phyloP scores from a whole-genome alignment of 148 eudicot species.

The Rhododendron ferrugineum region DNA sequence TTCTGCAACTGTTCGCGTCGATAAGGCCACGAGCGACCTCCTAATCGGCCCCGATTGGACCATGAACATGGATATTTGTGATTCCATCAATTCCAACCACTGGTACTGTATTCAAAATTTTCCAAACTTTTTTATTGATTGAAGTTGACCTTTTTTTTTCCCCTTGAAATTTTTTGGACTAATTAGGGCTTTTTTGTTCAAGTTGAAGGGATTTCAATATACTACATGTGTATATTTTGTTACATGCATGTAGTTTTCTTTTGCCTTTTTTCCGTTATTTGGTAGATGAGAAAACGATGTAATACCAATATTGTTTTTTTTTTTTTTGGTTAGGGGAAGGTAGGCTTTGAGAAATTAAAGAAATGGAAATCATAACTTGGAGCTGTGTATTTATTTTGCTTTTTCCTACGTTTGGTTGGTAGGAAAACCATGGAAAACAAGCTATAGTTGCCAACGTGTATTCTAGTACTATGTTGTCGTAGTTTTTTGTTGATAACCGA shows the following conservation, averaged over 20 bases:
- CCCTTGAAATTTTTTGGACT: background rate
- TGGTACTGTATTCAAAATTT: constrained; percentile 30
- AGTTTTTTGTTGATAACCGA: no score
- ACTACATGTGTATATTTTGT: background rate
- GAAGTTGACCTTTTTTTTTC: background rate
- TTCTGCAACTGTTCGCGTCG: constrained; percentile 56
- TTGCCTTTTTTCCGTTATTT: background rate
- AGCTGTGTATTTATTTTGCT: background rate
- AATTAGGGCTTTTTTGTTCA: background rate
- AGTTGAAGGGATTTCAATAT: background rate
- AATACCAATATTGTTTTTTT: background rate
- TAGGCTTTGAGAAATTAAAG: background rate
- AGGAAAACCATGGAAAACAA: background rate
- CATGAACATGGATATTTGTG: constrained; percentile 83
- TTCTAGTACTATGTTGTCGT: background rate
- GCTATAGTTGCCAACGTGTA: background rate
- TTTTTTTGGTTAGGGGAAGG: background rate
- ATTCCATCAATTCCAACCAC: constrained; percentile 62
- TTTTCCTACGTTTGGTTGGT: background rate
- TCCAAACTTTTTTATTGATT: background rate
- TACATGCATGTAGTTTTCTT: background rate
- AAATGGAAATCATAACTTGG: background rate
- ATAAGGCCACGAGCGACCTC: constrained; percentile 93
- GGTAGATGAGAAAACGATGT: background rate
- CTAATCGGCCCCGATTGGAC: constrained; percentile 93